phyloP scores from a whole-genome alignment of 805 yeast species.

The Kluyveromyces dobzhanskii region DNA sequence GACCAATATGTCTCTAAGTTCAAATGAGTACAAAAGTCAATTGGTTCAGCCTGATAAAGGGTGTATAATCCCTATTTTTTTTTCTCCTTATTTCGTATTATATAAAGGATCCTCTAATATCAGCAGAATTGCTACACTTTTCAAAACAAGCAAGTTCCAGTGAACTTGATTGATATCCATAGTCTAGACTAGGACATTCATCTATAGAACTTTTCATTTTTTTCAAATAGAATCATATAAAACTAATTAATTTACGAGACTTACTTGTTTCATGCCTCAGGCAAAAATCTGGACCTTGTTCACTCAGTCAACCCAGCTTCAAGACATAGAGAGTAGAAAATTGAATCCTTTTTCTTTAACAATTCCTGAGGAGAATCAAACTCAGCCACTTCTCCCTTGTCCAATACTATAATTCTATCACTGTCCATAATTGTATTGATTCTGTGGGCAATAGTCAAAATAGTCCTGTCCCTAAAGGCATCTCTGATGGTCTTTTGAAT shows the following conservation, averaged over 20 bases:
- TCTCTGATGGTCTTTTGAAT: conserved; percentile 72
- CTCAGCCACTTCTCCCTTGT: conserved; percentile 65
- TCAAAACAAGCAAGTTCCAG: too few species aligned
- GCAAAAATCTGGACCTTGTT: neutral
- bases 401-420: conserved; percentile 70
- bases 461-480: conserved; percentile 67
- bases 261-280: too few species aligned
- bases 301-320: conserved; percentile 56
- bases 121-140: neutral
- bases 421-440: conserved; percentile 80
- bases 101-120: neutral
- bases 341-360: conserved; percentile 53
- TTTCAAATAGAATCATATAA: too few species aligned
- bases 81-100: neutral
- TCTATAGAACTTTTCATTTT: too few species aligned
- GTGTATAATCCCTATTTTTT: too few species aligned
- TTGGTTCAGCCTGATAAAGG: neutral
- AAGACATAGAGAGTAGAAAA: conserved; percentile 73
- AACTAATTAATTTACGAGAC: too few species aligned
- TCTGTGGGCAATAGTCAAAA: conserved; percentile 84
- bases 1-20: conserved; percentile 29
- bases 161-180: too few species aligned
- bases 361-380: conserved; percentile 65
- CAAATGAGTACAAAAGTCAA: conserved; percentile 9
- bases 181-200: too few species aligned